Evolutionary conservation across 2,329 filamentous ascomycete species (phyloP), one percentile per base, ranked within the genome.

Genomic region (Fonsecaea nubica): DNA sequence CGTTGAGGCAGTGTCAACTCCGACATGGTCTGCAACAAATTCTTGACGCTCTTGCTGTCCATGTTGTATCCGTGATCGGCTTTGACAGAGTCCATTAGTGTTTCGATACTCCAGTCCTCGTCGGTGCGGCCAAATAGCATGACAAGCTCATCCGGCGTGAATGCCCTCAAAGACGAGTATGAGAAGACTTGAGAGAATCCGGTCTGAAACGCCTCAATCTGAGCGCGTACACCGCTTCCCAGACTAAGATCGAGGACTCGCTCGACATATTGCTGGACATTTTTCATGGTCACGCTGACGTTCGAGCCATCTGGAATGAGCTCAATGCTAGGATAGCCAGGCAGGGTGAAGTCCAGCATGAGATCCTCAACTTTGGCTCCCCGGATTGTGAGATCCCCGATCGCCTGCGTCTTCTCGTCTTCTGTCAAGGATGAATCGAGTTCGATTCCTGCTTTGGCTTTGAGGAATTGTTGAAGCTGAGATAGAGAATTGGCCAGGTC

Each of bases 41-140:
- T 98, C 74, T 90, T 92, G 56, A 99, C 93, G 75, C 91, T 97
- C 81, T 90, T 92, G 83, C 94, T 98, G 77, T 99, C 95, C 87
- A 99, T 95, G 74, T 98, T 99, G 83, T 92, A 99, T 8, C 95
- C 95, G 76, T 99, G 95, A 74, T 99, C 95, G 33, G 95, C 95
- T 81, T 99, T 99, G 82, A 99, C 94, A 0, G 94, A 97, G 76
- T 99, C 95, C 87, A 96, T 96, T 48, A 99, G 87, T 66, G 95
- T 99, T 77, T 98, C 94, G 71, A 99, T 89, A 25, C 92, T 92
- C 95, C 95, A 99, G 77, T 99, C 95, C 76, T 99, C 95, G 7
- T 98, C 92, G 4, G 92, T 89, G 65, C 90, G 88, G 18, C 95
- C 95, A 80, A 98, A 99, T 32, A 99, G 85, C 82, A 93, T 94